These are phyloP conservation scores for Vachellia pachyceras DNA, from an alignment of 306 rosid species.

Conservation along the genomic window DNA sequence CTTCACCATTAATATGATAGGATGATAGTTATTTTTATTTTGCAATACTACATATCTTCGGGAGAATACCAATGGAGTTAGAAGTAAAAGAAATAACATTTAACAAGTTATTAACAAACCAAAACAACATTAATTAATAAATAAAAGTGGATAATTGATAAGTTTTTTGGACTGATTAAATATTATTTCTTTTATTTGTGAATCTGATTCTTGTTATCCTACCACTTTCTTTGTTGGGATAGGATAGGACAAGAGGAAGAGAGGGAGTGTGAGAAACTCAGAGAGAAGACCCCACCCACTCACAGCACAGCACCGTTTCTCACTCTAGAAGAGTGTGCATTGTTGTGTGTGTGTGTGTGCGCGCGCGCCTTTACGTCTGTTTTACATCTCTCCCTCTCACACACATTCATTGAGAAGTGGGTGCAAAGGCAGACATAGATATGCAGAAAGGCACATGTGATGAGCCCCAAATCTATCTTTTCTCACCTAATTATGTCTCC, in stretches of 20 bases:
- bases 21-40: too few species aligned
- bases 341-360: not conserved
- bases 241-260: not conserved
- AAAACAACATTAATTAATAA: too few species aligned
- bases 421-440: conserved; percentile 60
- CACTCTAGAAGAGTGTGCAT: conserved; percentile 65
- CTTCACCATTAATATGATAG: too few species aligned
- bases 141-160: too few species aligned
- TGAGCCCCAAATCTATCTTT: conserved; percentile 55
- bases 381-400: conserved; percentile 89
- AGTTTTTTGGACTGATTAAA: too few species aligned
- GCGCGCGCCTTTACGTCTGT: conserved; percentile 97
- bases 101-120: too few species aligned
- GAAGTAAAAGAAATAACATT: too few species aligned
- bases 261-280: conserved; percentile 66
- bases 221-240: too few species aligned
- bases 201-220: too few species aligned
- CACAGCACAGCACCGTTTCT: conserved; percentile 43
- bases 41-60: too few species aligned
- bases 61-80: too few species aligned
- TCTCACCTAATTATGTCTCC: conserved; percentile 62
- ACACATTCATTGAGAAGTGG: conserved; percentile 48
- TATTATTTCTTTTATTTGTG: too few species aligned
- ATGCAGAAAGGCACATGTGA: conserved; percentile 57
- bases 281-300: conserved; percentile 40